These are phyloP conservation scores for Phytophthora agathidicida DNA, from an alignment of 352 stramenopile genomes.

Conservation along the genomic window DNA sequence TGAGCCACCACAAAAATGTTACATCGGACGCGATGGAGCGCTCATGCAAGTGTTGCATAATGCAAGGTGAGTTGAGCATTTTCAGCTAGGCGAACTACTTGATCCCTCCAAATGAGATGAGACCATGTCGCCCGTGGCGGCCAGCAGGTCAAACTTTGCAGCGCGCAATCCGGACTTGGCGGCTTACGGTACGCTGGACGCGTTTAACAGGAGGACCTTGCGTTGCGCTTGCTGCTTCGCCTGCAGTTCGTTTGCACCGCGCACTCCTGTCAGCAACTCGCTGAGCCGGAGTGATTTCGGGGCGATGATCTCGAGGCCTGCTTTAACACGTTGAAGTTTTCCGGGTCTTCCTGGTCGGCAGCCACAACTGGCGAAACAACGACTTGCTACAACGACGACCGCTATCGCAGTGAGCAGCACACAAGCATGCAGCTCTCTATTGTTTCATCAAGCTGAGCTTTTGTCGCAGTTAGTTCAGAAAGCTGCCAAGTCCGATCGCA, in stretches of 20 bases:
- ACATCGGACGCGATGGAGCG: too few species aligned
- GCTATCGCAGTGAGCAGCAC: too few species aligned
- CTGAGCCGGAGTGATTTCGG: constrained; percentile 3
- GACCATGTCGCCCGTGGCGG: not conserved
- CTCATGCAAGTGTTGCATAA: too few species aligned
- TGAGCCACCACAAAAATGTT: too few species aligned
- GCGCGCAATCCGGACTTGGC: not conserved
- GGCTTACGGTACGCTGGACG: not conserved
- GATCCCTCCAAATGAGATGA: not conserved
- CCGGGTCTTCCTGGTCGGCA: constrained; percentile 1
- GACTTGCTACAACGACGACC: too few species aligned
- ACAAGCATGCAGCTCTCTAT: too few species aligned
- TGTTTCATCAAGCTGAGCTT: too few species aligned
- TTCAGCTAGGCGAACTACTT: too few species aligned
- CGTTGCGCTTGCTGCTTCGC: constrained; percentile 5
- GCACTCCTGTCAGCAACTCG: not conserved
- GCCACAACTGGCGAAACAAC: not conserved
- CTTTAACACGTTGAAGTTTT: constrained; percentile 29
- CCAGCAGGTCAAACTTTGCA: not conserved
- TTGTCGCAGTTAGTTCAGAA: constrained; percentile 6
- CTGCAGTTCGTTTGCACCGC: constrained; percentile 1
- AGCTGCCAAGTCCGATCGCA: not conserved
- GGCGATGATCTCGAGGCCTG: not conserved
- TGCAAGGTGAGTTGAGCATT: too few species aligned
- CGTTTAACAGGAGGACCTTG: constrained; percentile 17